phyloP scores from a whole-genome alignment of 768 basidiomycete genomes.

The Lactarius tabidus region DNA sequence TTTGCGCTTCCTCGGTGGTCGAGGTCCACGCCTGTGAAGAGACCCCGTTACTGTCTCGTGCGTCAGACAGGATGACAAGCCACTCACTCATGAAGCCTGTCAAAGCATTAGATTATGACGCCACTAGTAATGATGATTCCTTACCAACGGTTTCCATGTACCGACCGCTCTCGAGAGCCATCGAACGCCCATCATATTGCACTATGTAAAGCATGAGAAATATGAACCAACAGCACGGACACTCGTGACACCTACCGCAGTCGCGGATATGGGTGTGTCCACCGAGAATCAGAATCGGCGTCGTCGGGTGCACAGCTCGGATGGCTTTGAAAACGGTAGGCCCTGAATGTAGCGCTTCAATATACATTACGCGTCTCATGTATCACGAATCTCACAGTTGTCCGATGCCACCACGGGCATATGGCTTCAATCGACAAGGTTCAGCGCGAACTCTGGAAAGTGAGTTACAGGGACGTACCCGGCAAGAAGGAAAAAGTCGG shows the following conservation, averaged over 20 bases:
- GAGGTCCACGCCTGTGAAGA: conserved; percentile 44
- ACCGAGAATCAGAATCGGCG: conserved; percentile 82
- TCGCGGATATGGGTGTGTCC: conserved; percentile 80
- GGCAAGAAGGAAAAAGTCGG: conserved; percentile 75
- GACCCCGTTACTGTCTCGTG: not conserved
- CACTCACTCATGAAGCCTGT: conserved; percentile 60
- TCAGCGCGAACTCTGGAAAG: not conserved
- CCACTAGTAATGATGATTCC: conserved; percentile 22
- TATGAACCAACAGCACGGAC: not conserved
- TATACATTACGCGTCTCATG: not conserved
- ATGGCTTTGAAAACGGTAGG: conserved; percentile 68
- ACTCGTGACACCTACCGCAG: conserved; percentile 47
- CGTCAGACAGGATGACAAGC: not conserved
- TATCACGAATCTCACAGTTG: conserved; percentile 45
- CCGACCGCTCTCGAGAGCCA: conserved; percentile 77
- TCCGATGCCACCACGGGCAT: conserved; percentile 74
- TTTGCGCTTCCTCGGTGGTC: conserved; percentile 37
- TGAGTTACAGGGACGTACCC: conserved; percentile 41
- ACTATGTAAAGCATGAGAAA: conserved; percentile 33
- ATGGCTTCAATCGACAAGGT: conserved; percentile 45
- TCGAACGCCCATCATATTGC: conserved; percentile 71
- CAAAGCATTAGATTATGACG: not conserved
- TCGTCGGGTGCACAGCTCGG: conserved; percentile 63
- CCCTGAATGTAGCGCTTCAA: conserved; percentile 42
- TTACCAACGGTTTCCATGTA: conserved; percentile 91